Conservation (phyloP, 1,284 basidiomycete genomes). For the Leccinum glutinopallens region DNA sequence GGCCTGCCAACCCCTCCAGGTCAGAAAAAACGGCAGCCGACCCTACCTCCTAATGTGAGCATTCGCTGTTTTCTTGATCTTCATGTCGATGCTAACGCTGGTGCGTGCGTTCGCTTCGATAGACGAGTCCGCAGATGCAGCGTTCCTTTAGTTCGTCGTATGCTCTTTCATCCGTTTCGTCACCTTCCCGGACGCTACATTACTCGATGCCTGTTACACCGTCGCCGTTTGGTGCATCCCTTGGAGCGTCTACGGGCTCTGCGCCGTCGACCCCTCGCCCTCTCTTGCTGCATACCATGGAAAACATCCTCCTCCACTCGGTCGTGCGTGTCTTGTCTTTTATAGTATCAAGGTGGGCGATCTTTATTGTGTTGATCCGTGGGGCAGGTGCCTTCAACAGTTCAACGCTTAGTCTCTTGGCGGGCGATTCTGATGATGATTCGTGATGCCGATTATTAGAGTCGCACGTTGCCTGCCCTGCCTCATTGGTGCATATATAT, state of each 20-base stretch:
- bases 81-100: background rate
- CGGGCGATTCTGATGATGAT: slow-evolving; percentile 34
- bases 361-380: background rate
- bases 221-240: slow-evolving; percentile 39
- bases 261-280: slow-evolving; percentile 44
- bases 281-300: slow-evolving; percentile 37
- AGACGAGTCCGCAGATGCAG: slow-evolving; percentile 58
- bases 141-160: slow-evolving; percentile 55
- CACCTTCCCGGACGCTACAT: slow-evolving; percentile 45
- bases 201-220: slow-evolving; percentile 45
- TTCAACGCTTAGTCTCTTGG: slow-evolving; percentile 29
- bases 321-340: slow-evolving; percentile 27
- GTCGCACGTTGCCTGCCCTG: background rate
- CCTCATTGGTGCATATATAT: slow-evolving; percentile 16
- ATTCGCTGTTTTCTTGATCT: background rate
- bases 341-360: background rate
- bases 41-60: slow-evolving; percentile 52
- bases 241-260: slow-evolving; percentile 38
- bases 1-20: slow-evolving; percentile 39
- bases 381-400: slow-evolving; percentile 33
- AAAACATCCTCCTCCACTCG: slow-evolving; percentile 31
- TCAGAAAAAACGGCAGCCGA: slow-evolving; percentile 39
- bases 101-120: background rate
- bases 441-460: slow-evolving; percentile 14
- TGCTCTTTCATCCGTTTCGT: slow-evolving; percentile 51